These are phyloP conservation scores for Ceratocystis huliohia DNA, from an alignment of 2,329 filamentous ascomycete genomes.

Conservation along the genomic window DNA sequence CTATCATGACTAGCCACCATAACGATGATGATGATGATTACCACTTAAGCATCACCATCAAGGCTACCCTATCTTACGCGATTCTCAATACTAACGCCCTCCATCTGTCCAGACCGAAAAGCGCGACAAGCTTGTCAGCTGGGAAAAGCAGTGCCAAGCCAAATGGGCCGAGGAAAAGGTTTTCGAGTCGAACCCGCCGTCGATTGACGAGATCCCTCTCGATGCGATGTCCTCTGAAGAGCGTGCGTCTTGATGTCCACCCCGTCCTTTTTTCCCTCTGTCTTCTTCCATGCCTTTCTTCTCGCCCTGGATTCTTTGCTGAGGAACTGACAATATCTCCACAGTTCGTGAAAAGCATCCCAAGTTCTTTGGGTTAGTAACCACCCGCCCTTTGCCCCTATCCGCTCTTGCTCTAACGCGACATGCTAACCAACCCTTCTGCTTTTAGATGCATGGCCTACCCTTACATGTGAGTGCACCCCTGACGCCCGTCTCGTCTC, in stretches of 20 bases:
- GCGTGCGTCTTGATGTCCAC: conserved; percentile 23
- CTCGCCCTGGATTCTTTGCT: background rate
- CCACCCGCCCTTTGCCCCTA: background rate
- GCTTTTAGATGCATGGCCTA: conserved; percentile 31
- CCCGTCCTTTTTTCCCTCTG: background rate
- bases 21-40: background rate
- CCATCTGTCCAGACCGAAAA: conserved; percentile 57
- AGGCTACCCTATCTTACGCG: conserved; percentile 11
- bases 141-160: conserved; percentile 68
- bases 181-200: conserved; percentile 79
- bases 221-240: conserved; percentile 60
- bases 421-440: background rate
- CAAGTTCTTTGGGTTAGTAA: conserved; percentile 69
- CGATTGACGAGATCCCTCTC: conserved; percentile 62
- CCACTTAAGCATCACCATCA: background rate
- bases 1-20: background rate
- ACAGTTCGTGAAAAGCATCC: conserved; percentile 60
- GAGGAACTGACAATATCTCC: background rate
- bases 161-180: conserved; percentile 59
- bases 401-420: background rate
- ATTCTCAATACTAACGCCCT: background rate
- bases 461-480: conserved; percentile 28
- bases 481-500: background rate
- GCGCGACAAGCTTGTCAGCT: conserved; percentile 64
- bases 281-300: background rate